Percentiles rank a stretch among this genome's conserved stretches.
Conservation (phyloP, 2,329 filamentous ascomycete species). For the Penicillium sp. region DNA sequence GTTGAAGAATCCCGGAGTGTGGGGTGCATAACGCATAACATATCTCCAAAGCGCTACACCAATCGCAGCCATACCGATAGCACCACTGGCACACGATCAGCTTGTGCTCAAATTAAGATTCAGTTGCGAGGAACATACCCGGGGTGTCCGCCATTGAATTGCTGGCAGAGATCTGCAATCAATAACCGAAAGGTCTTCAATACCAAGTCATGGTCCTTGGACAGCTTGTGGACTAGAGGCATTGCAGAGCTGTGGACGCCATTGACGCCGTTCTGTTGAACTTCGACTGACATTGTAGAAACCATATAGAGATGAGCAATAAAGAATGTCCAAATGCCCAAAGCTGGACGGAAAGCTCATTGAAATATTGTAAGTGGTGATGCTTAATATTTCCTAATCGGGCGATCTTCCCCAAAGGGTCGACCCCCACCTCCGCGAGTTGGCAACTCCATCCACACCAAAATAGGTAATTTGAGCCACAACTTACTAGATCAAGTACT, state of each 20-base stretch:
- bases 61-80: constrained; percentile 46
- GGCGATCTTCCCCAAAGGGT: not conserved
- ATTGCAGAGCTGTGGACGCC: constrained; percentile 11
- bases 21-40: constrained; percentile 41
- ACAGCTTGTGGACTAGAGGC: constrained; percentile 20
- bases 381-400: constrained; percentile 8
- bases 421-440: not conserved
- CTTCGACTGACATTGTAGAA: constrained; percentile 18
- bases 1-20: constrained; percentile 41
- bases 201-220: constrained; percentile 47
- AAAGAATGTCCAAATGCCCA: not conserved
- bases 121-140: constrained; percentile 44
- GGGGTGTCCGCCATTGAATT: constrained; percentile 67
- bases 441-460: not conserved
- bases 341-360: not conserved
- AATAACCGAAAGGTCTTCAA: constrained; percentile 60
- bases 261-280: not conserved
- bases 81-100: constrained; percentile 34
- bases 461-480: constrained; percentile 1
- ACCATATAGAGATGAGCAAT: not conserved
- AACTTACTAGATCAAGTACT: not conserved
- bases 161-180: constrained; percentile 67
- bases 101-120: not conserved
- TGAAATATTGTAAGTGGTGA: constrained; percentile 3
- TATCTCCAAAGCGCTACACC: constrained; percentile 45